Evolutionary conservation across 2,329 filamentous ascomycete genomes (phyloP).

Genomic region (Colletotrichum echinochloae): DNA sequence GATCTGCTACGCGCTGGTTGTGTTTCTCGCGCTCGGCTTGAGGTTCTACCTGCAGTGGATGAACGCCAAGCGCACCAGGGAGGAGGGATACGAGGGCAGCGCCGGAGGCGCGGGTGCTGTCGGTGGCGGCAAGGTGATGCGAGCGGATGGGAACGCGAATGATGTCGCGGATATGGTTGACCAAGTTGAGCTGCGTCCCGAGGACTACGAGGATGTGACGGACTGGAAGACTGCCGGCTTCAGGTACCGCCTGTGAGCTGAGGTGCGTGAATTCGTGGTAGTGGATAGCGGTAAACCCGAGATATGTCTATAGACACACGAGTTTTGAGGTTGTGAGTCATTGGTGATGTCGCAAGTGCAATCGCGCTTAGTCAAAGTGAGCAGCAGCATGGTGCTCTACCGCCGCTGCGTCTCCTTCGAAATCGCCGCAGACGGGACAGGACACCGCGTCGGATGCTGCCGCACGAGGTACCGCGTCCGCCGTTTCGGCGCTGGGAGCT

Average conservation of each 20-base stretch:
- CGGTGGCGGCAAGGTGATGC: conserved; percentile 51
- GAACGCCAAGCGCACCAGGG: conserved; percentile 56
- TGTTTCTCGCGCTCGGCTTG: conserved; percentile 57
- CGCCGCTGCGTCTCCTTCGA: conserved; percentile 76
- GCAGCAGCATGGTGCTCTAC: conserved; percentile 74
- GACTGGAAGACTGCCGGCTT: conserved; percentile 71
- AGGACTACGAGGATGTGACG: conserved; percentile 68
- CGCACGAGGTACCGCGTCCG: not conserved
- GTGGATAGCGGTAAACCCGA: not conserved
- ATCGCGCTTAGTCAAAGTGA: conserved; percentile 58
- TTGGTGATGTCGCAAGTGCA: not conserved
- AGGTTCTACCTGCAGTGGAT: conserved; percentile 60
- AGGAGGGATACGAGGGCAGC: conserved; percentile 60
- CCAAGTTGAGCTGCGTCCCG: conserved; percentile 53
- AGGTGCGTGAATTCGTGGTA: not conserved
- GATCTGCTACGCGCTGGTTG: conserved; percentile 65
- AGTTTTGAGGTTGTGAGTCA: too few species aligned
- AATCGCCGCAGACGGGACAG: conserved; percentile 75
- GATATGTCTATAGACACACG: not conserved
- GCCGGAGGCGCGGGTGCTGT: conserved; percentile 56
- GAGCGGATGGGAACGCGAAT: conserved; percentile 42
- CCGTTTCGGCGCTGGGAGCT: not conserved
- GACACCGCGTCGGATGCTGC: conserved; percentile 45
- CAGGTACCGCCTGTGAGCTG: conserved; percentile 59
- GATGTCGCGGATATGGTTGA: conserved; percentile 49